phyloP scores from a whole-genome alignment of 176 grass and related monocot species.

The Hordeum marinum region DNA sequence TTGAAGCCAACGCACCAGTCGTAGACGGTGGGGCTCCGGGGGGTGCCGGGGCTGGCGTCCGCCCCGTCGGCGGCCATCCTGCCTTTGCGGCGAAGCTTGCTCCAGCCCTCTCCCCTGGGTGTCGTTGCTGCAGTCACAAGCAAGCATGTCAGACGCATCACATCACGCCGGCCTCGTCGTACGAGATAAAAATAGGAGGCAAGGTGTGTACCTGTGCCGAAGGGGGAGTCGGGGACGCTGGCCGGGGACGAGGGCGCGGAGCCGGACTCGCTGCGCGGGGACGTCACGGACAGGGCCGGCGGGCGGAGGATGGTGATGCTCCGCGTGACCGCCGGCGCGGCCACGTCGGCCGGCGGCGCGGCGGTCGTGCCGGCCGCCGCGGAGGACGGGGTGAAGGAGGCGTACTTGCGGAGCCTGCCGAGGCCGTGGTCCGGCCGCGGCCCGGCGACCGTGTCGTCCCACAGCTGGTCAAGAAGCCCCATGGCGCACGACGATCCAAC shows the following conservation, averaged over 20 bases:
- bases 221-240: slow-evolving; percentile 53
- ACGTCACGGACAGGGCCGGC: slow-evolving; percentile 35
- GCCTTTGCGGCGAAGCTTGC: slow-evolving; percentile 48
- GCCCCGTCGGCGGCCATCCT: slow-evolving; percentile 32
- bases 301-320: slow-evolving; percentile 78
- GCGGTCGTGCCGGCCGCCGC: not conserved
- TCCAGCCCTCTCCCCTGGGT: slow-evolving; percentile 55
- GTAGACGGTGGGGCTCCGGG: slow-evolving; percentile 80
- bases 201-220: slow-evolving; percentile 30
- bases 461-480: slow-evolving; percentile 86
- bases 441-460: slow-evolving; percentile 93
- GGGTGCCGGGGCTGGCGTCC: slow-evolving; percentile 32
- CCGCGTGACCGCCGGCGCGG: slow-evolving; percentile 37
- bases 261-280: slow-evolving; percentile 38
- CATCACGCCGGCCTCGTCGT: not conserved
- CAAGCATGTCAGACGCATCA: not conserved
- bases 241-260: slow-evolving; percentile 68
- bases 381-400: slow-evolving; percentile 56
- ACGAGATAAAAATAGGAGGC: not conserved
- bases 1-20: slow-evolving; percentile 52
- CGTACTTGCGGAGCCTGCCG: slow-evolving; percentile 81
- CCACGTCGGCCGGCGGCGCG: not conserved
- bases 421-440: slow-evolving; percentile 78
- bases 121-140: slow-evolving; percentile 42
- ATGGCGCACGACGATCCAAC: not conserved